Base-by-base conservation (phyloP, 2,329 filamentous ascomycete species). In the Akanthomyces muscarius region DNA sequence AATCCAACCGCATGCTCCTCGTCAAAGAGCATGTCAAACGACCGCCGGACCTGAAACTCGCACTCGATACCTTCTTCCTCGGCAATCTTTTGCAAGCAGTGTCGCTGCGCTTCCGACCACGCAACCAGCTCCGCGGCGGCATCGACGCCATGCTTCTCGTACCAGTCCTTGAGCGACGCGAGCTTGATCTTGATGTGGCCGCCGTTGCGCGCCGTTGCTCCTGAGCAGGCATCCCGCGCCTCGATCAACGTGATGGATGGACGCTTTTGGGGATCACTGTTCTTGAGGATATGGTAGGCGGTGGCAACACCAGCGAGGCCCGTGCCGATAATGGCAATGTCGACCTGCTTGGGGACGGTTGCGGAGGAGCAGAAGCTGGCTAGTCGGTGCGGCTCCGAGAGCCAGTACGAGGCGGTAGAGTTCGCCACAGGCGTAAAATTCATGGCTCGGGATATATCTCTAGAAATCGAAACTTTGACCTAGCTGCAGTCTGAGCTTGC, bases 271-370 rank as follows among this genome's bases (percentile, higher is more conserved):
- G 65, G 61, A 16, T 64, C 28, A 62, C 65, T 65, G 41, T 60
- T 28, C 62, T 69, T 67, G 18, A 74, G 61, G n/a, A 75, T 72
- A 63, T 83, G 76, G 51, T 80, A 79, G 0, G 76, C 76, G 5
- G 77, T 74, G 1, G 75, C 74, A 0, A 76, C 74, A 3, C 81
- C 81, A 5, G 80, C 73, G 61, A 77, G 80, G 0, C 81, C 81
- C 16, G 77, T 76, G 0, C 80, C 81, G 10, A 83, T 74, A 44
- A 83, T 76, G 18, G 77, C 73, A 57, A 83, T 75, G 52, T 83
- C 79, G 36, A 72, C 74, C 36, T 75, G 63, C 0, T 66, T 51
- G 0, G 80, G 80, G 0, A 83, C 67, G 10, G 66, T 65, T 3
- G 72, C 68, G 0, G 73, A 76, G 33, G 71, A 76, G n/a, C 77